Conservation (phyloP, 2,329 filamentous ascomycete species). For the Plectosphaerella plurivora region DNA sequence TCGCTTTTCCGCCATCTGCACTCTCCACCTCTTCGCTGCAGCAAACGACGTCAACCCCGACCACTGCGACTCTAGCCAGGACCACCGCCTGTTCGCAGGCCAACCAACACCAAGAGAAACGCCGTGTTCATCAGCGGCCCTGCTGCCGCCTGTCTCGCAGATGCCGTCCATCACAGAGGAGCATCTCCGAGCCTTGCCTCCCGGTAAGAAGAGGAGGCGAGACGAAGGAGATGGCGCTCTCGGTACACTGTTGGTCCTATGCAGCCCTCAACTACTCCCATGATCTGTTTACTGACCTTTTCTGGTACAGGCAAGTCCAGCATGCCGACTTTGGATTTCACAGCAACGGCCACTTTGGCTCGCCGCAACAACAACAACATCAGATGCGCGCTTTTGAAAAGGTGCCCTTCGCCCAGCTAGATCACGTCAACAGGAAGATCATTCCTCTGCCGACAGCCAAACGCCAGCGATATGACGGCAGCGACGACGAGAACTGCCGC, state of each 20-base stretch:
- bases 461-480: neutral
- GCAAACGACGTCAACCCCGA: neutral
- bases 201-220: slow-evolving; percentile 12
- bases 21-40: neutral
- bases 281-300: neutral
- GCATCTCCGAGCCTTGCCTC: slow-evolving; percentile 8
- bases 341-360: neutral
- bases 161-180: slow-evolving; percentile 14
- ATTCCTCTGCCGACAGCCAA: neutral
- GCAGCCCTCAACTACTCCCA: neutral
- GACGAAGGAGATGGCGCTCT: slow-evolving; percentile 7
- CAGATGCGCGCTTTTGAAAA: neutral
- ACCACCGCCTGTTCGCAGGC: neutral
- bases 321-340: neutral
- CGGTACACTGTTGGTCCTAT: neutral
- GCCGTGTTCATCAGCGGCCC: no score
- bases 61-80: no score
- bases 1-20: slow-evolving; percentile 2
- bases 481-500: neutral
- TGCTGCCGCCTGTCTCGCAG: no score
- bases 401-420: neutral
- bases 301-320: neutral
- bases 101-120: no score
- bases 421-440: neutral
- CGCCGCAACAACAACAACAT: neutral